Percentiles rank a stretch among this genome's conserved stretches.
phyloP scores from a whole-genome alignment of 768 basidiomycete species.

The Pleurotus platypus region DNA sequence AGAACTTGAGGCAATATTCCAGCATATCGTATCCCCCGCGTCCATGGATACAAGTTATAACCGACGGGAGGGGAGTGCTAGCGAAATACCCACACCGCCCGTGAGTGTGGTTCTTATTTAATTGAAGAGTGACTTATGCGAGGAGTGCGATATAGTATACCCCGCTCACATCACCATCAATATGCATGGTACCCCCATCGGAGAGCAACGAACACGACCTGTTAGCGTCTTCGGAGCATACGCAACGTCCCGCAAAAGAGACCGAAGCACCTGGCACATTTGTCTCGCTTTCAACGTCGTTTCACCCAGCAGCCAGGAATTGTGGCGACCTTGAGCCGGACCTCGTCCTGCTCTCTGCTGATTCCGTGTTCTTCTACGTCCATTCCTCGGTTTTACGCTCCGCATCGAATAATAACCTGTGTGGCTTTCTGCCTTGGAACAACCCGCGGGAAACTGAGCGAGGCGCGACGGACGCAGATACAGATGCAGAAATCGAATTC shows the following conservation, averaged over 20 bases:
- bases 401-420: neutral
- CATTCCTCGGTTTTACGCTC: neutral
- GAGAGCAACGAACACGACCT: neutral
- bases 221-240: too few relatives aligned
- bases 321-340: neutral
- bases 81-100: neutral
- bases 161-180: neutral
- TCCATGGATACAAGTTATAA: too few relatives aligned
- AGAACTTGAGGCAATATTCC: too few relatives aligned
- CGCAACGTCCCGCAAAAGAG: too few relatives aligned
- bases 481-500: neutral
- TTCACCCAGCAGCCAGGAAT: neutral
- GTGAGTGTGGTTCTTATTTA: neutral
- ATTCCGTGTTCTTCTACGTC: slow-evolving; percentile 4
- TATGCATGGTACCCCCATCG: too few relatives aligned
- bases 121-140: neutral
- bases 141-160: too few relatives aligned
- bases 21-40: too few relatives aligned
- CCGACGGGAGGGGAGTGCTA: too few relatives aligned
- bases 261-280: neutral
- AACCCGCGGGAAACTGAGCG: neutral
- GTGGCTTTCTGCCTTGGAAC: neutral
- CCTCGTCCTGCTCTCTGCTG: slow-evolving; percentile 1
- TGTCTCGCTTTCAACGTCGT: neutral
- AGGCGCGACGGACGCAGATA: neutral